Base-by-base conservation (phyloP, 2,329 filamentous ascomycete species). In the Cladosporium sp. region DNA sequence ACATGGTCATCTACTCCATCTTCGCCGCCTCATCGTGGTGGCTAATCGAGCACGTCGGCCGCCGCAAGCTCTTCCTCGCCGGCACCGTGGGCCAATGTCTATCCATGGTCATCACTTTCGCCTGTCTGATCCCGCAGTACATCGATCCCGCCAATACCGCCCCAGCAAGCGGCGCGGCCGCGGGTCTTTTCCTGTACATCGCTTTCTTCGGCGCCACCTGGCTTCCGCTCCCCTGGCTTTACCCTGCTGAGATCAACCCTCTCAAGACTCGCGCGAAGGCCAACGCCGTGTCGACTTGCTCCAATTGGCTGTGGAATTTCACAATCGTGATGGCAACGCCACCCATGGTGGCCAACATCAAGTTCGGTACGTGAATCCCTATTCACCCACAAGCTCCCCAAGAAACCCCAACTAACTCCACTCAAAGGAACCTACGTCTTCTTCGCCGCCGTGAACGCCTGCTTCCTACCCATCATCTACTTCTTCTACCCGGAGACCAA, bases 1-100 rank as follows among this genome's bases (percentile, higher is more conserved):
- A 50, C 36, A 55, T 63, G 43, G 48, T 61, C 22, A 50, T 62
- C 39, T 56, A 58, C 24, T 54, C 57, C 8, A 53, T 56, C 3
- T 56, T 51, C 18, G 76, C 78, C 1, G 76, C 74, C 0, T 67
- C 78, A 1, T 83, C 83, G 4, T 79, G 82, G 80, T 83, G 80
- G 59, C 70, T 80, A 41, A 80, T 86, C 22, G 83, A 86, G 64
- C 77, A 79, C 2, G 78, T 84, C 3, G 84, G 70, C 6, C 66
- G 70, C 17, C 63, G 70, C 17, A 70, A 69, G 51, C 61, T 73
- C 3, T 71, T 70, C 58, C 61, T 72, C 17, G 62, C 66, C 27
- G 69, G 69, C 11, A 68, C 68, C 11, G 56, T 66, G 20, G 69
- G 84, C 7, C 81, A 81, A 56, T 71, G 73, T 52, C 55, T 79